Evolutionary conservation across 768 basidiomycete genomes (phyloP).

Genomic region (Panus rudis): DNA sequence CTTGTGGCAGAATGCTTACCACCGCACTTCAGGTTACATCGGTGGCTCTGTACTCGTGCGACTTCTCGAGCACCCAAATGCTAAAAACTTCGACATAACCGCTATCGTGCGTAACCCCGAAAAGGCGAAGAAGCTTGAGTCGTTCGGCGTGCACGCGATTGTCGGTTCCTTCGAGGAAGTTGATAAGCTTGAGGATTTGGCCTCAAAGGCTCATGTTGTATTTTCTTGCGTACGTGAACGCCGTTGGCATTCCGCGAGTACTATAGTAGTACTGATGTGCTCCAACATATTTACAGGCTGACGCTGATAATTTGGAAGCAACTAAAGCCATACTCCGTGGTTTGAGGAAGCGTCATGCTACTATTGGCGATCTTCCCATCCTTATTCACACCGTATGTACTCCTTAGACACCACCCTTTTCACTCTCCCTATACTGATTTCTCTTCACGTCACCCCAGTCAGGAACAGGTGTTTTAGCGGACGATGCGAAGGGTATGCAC

Average conservation of each 20-base stretch:
- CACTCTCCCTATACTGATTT: neutral
- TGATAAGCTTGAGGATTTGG: conserved; percentile 30
- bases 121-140: conserved; percentile 25
- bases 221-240: conserved; percentile 9
- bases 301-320: conserved; percentile 39
- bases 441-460: neutral
- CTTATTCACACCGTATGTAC: conserved; percentile 56
- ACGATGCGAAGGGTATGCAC: conserved; percentile 36
- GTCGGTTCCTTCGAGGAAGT: conserved; percentile 25
- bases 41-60: conserved; percentile 34
- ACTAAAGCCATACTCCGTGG: conserved; percentile 44
- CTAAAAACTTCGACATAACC: conserved; percentile 36
- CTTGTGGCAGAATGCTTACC: too few relatives aligned
- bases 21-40: neutral
- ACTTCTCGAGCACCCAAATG: conserved; percentile 37
- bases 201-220: conserved; percentile 37
- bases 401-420: neutral
- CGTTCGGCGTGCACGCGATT: conserved; percentile 15
- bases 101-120: conserved; percentile 37
- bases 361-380: conserved; percentile 37
- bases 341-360: conserved; percentile 37
- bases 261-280: neutral
- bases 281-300: conserved; percentile 28
- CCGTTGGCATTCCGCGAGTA: neutral
- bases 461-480: conserved; percentile 30